A percentile compares a stretch with the other conserved stretches of the same genome.
Conservation (phyloP, 371 early-diverging fungal species). For the Mortierella sp. region DNA sequence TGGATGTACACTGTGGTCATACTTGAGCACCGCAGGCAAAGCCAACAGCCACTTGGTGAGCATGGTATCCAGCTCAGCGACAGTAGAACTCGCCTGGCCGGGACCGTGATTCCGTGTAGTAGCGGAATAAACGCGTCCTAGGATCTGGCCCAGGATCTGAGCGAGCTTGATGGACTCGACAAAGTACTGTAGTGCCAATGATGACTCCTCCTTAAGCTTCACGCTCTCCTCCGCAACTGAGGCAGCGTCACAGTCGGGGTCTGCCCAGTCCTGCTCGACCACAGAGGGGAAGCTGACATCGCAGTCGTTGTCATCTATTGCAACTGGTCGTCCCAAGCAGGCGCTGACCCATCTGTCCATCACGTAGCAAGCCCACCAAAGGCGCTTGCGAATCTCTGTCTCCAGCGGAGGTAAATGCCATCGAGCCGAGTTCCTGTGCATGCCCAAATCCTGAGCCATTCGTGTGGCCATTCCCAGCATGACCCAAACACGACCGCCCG, state of each 20-base stretch:
- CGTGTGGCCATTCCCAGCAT: conserved; percentile 72
- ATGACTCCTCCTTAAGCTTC: conserved; percentile 27
- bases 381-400: conserved; percentile 71
- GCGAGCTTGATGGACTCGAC: conserved; percentile 53
- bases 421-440: conserved; percentile 73
- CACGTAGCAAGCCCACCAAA: conserved; percentile 75
- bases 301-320: conserved; percentile 53
- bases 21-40: conserved; percentile 38
- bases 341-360: conserved; percentile 68
- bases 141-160: conserved; percentile 46
- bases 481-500: conserved; percentile 56
- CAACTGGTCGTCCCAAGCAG: conserved; percentile 53
- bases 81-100: conserved; percentile 37
- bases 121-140: conserved; percentile 47
- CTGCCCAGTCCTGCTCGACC: conserved; percentile 55
- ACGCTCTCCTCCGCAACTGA: conserved; percentile 28
- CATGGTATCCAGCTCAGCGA: conserved; percentile 43
- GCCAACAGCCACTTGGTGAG: conserved; percentile 55
- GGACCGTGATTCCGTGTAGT: conserved; percentile 45
- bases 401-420: conserved; percentile 72
- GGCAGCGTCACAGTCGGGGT: conserved; percentile 23
- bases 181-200: conserved; percentile 40
- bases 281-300: conserved; percentile 44
- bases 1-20: conserved; percentile 29
- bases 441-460: conserved; percentile 78